A percentile compares a stretch with the other conserved stretches of the same genome.
These are phyloP conservation scores for Yamadazyma siamensis DNA, from an alignment of 1,139 yeast genomes.

Conservation along the genomic window DNA sequence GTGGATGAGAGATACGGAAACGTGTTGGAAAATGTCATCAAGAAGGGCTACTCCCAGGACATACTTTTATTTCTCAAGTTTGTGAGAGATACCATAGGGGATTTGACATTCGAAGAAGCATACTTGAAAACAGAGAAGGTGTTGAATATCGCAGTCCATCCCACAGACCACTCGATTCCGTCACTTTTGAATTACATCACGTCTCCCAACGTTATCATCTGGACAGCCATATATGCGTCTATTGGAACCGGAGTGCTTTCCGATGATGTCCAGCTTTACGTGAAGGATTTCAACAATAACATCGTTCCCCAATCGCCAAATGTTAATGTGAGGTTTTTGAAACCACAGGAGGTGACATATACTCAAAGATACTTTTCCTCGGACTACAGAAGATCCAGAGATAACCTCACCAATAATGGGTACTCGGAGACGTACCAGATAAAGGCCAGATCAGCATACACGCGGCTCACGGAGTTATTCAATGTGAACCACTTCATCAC, in stretches of 20 bases:
- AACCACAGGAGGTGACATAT: conserved; percentile 48
- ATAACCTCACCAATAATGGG: conserved; percentile 13
- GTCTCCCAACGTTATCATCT: conserved; percentile 87
- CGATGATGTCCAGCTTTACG: conserved; percentile 59
- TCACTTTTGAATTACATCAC: conserved; percentile 84
- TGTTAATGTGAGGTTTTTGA: conserved; percentile 32
- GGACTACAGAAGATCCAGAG: conserved; percentile 9
- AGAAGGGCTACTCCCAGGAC: conserved; percentile 83
- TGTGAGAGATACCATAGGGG: conserved; percentile 75
- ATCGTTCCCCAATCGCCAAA: conserved; percentile 44
- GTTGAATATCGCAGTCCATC: conserved; percentile 84
- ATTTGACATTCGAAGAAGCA: conserved; percentile 90
- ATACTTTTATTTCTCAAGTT: conserved; percentile 73
- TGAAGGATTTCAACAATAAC: conserved; percentile 64
- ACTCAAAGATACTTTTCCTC: conserved; percentile 36
- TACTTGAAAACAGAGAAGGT: conserved; percentile 80
- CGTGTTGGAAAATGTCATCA: conserved; percentile 61
- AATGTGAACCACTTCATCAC: conserved; percentile 91
- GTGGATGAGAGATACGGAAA: conserved; percentile 66
- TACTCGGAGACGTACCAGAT: conserved; percentile 17
- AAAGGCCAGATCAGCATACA: conserved; percentile 63
- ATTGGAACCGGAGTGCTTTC: conserved; percentile 67
- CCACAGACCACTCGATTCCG: conserved; percentile 71
- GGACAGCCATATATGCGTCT: conserved; percentile 80
- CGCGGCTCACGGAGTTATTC: conserved; percentile 83